These are phyloP conservation scores for Neckera pumila DNA, from an alignment of 225 moss, liverwort and hornwort genomes.

Conservation along the genomic window DNA sequence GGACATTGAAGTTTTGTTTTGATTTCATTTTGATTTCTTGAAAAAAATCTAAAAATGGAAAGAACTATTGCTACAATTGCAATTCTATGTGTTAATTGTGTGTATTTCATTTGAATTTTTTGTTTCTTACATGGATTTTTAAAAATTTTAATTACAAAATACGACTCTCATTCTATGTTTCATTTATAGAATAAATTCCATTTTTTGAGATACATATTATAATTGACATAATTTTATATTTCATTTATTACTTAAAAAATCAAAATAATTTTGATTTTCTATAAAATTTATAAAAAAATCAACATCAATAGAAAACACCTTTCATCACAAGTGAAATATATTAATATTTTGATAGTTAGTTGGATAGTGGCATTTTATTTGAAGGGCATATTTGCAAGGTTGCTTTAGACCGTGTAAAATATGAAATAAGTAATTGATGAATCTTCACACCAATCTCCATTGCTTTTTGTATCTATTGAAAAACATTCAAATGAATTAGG, in stretches of 20 bases:
- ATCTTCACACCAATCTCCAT: not conserved
- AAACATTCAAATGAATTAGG: not conserved
- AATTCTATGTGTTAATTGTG: not conserved
- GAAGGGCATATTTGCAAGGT: not conserved
- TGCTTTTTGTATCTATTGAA: not conserved
- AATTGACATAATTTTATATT: not conserved
- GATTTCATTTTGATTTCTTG: not conserved
- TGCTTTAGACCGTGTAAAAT: too few species aligned
- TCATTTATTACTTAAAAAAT: not conserved
- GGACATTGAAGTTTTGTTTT: not conserved
- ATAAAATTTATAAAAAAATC: not conserved
- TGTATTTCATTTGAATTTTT: not conserved
- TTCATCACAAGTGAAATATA: not conserved
- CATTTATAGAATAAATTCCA: not conserved
- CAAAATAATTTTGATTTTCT: not conserved
- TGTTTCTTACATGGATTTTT: not conserved
- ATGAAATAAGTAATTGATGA: not conserved
- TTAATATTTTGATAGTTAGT: not conserved
- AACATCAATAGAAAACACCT: not conserved
- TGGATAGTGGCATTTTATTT: not conserved
- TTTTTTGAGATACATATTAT: not conserved
- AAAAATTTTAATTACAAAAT: not conserved
- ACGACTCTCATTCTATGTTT: not conserved
- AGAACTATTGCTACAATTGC: not conserved
- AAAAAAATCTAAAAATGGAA: not conserved